Base-by-base conservation (phyloP, 2,329 filamentous ascomycete species). In the Claviceps monticola region DNA sequence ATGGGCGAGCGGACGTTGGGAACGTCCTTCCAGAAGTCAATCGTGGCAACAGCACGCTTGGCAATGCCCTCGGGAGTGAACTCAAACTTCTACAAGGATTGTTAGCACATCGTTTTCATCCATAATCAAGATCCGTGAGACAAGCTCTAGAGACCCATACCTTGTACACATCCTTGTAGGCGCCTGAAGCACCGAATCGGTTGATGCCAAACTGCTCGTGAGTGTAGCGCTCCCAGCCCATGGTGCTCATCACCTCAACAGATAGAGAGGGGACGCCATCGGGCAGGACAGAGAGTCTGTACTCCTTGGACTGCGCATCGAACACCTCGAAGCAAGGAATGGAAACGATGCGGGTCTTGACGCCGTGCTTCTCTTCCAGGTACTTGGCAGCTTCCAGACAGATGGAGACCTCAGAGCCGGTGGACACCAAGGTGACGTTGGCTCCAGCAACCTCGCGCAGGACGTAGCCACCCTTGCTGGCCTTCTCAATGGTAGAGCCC, bases 161-260 rank as follows among this genome's bases (percentile, higher is more conserved):
- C 79, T 87, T 85, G 81, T 98, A 98, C 56, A 98, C 89, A 64
- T 97, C 84, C 84, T 91, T 91, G 79, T 97, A 97, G 60, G 91
- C 85, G 64, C 91, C 93, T 52, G 88, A 95, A 60, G 91, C 91
- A 82, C 93, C 93, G 72, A 98, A 98, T 69, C 93, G 83, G 85
- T 98, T 98, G 60, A 98, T 83, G 69, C 93, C 93, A 66, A 98
- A 98, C 77, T 98, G 93, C 82, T 98, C 93, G 74, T 98, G 91
- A 54, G 89, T 87, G 76, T 97, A 98, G 72, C 91, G 86, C 81
- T 97, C 90, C 93, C 93, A 98, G 62, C 93, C 93, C 73, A 96
- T 83, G 61, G 93, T 98, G 71, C 80, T 86, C 87, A 95, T 94
- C 69, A 89, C 90, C 79, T 98, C 93, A 61, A 98, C 86, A 52